Conservation (phyloP, 306 rosid genomes). For the Chamaecrista fasciculata region DNA sequence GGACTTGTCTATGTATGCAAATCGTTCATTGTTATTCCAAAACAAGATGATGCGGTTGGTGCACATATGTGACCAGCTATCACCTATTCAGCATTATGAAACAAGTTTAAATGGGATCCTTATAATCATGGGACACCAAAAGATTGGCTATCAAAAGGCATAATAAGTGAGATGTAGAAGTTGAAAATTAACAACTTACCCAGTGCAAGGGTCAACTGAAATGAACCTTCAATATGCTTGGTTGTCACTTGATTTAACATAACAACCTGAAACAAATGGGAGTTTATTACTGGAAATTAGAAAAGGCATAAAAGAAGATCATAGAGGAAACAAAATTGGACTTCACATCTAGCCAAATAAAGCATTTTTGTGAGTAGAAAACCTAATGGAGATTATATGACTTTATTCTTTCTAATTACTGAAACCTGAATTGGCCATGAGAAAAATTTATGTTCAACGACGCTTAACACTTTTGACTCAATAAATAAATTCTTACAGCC, state of each 20-base stretch:
- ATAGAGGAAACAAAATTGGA: background rate
- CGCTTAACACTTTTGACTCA: conserved; percentile 16
- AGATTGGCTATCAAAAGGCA: conserved; percentile 13
- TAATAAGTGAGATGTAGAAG: conserved; percentile 19
- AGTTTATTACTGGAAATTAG: background rate
- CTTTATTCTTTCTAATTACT: background rate
- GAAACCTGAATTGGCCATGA: background rate
- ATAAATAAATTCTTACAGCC: conserved; percentile 63
- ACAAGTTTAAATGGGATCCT: background rate
- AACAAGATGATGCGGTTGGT: conserved; percentile 79
- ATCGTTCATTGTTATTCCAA: conserved; percentile 71
- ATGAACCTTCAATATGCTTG: conserved; percentile 75
- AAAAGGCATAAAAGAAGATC: background rate
- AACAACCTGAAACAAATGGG: conserved; percentile 66
- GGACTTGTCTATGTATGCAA: conserved; percentile 76
- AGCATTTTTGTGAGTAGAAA: background rate
- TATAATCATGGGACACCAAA: background rate
- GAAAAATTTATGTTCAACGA: background rate
- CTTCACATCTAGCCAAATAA: background rate
- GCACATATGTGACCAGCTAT: conserved; percentile 96
- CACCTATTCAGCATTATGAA: conserved; percentile 54
- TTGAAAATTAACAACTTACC: conserved; percentile 50
- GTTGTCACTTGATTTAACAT: conserved; percentile 87
- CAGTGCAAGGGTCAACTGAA: conserved; percentile 83
- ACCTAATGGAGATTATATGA: background rate